Percentiles rank a stretch among this genome's conserved stretches.
Evolutionary conservation across 2,329 filamentous ascomycete genomes (phyloP).

Genomic region (Colletotrichum lindemuthianum): DNA sequence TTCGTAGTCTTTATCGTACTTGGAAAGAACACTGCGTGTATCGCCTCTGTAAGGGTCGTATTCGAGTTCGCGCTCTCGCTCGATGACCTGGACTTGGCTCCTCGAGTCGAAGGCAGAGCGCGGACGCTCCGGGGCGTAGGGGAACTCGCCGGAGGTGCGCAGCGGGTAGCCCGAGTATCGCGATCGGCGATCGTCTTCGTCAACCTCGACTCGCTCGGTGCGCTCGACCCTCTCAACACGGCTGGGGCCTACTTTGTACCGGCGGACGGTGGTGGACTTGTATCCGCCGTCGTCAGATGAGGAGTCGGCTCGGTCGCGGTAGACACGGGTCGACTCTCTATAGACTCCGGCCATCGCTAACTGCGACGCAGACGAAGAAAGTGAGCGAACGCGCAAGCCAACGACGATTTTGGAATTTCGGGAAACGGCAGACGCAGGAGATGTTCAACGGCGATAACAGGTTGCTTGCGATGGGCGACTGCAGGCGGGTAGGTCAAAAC

Average conservation of each 20-base stretch:
- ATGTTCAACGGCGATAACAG: slow-evolving; percentile 8
- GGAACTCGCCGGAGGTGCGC: slow-evolving; percentile 52
- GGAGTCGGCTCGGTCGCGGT: slow-evolving; percentile 46
- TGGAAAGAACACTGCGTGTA: slow-evolving; percentile 40
- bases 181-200: slow-evolving; percentile 58
- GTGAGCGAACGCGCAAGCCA: background rate
- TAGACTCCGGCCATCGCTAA: slow-evolving; percentile 41
- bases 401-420: slow-evolving; percentile 16
- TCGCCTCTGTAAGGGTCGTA: slow-evolving; percentile 39
- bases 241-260: slow-evolving; percentile 60
- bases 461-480: slow-evolving; percentile 15
- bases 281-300: slow-evolving; percentile 57
- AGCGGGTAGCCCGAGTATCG: slow-evolving; percentile 50
- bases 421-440: slow-evolving; percentile 18
- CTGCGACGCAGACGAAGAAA: slow-evolving; percentile 19
- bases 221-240: slow-evolving; percentile 53
- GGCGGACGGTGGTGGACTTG: slow-evolving; percentile 59
- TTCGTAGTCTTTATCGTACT: slow-evolving; percentile 45
- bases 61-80: slow-evolving; percentile 36
- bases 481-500: slow-evolving; percentile 22
- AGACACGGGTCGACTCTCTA: slow-evolving; percentile 46
- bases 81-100: slow-evolving; percentile 40
- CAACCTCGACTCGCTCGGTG: slow-evolving; percentile 51
- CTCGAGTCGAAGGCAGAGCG: slow-evolving; percentile 60
- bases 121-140: slow-evolving; percentile 58